Evolutionary conservation across 1,284 basidiomycete genomes (phyloP).

Genomic region (Mycena sp.): DNA sequence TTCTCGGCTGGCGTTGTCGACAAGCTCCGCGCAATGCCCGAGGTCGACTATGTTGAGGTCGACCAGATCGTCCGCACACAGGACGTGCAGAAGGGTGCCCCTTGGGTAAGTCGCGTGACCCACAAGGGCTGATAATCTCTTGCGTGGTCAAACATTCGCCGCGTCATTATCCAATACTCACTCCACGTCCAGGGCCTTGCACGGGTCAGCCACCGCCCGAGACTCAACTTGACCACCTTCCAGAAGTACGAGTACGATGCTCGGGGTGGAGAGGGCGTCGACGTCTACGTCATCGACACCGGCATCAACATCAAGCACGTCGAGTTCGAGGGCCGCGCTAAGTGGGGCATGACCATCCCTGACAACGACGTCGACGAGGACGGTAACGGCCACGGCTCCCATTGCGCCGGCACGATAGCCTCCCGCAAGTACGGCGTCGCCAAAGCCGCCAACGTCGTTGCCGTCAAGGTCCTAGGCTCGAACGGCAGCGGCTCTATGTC

Average conservation of each 20-base stretch:
- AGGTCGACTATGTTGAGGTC: conserved; percentile 93
- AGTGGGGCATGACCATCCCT: conserved; percentile 88
- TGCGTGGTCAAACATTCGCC: no score
- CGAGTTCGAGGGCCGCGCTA: conserved; percentile 90
- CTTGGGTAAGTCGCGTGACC: conserved; percentile 96
- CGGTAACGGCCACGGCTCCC: conserved; percentile 78
- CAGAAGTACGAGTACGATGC: conserved; percentile 84
- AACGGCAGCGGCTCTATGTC: conserved; percentile 90
- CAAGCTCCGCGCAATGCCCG: conserved; percentile 86
- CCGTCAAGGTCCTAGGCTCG: conserved; percentile 97
- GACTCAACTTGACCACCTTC: conserved; percentile 87
- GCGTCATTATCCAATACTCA: no score
- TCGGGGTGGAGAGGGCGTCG: conserved; percentile 89
- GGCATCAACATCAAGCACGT: conserved; percentile 90
- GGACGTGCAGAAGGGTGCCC: conserved; percentile 80
- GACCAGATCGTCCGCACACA: conserved; percentile 90
- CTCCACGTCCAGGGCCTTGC: conserved; percentile 97
- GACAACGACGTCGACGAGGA: conserved; percentile 81
- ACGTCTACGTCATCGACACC: conserved; percentile 86
- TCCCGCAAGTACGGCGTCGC: conserved; percentile 91
- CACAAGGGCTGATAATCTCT: no score
- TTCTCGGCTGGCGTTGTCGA: conserved; percentile 84
- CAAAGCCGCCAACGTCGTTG: conserved; percentile 91
- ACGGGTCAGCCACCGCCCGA: conserved; percentile 89
- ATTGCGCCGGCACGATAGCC: conserved; percentile 88